phyloP scores from a whole-genome alignment of 225 moss, liverwort and hornwort genomes.

The Bryoerythrophyllum caledonicum region DNA sequence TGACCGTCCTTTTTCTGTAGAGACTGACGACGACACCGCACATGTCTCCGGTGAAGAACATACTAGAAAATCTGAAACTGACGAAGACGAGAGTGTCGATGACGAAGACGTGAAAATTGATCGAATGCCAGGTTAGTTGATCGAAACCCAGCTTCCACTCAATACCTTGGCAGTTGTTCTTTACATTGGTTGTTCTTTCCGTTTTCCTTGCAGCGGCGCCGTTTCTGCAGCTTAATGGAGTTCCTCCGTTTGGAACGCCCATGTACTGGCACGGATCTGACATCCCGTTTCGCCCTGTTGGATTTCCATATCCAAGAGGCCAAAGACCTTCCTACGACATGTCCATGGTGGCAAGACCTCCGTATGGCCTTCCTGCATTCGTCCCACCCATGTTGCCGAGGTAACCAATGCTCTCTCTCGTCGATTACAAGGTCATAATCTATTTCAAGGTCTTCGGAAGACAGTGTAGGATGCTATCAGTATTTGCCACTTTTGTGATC shows the following conservation, averaged over 20 bases:
- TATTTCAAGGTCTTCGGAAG: background rate
- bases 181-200: background rate
- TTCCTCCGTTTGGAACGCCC: slow-evolving; percentile 35
- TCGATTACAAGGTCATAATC: background rate
- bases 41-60: slow-evolving; percentile 18
- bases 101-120: slow-evolving; percentile 37
- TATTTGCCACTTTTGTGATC: background rate
- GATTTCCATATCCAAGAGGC: slow-evolving; percentile 28
- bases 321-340: slow-evolving; percentile 33
- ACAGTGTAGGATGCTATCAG: background rate
- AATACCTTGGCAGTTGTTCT: no score
- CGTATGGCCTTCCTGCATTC: slow-evolving; percentile 44
- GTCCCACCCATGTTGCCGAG: slow-evolving; percentile 42
- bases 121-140: slow-evolving; percentile 19
- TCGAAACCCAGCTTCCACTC: background rate
- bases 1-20: background rate
- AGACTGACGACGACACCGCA: slow-evolving; percentile 1
- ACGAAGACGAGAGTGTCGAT: slow-evolving; percentile 47
- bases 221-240: slow-evolving; percentile 20
- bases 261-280: slow-evolving; percentile 51
- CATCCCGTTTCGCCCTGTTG: slow-evolving; percentile 35
- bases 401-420: background rate
- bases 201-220: slow-evolving; percentile 26
- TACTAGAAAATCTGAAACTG: slow-evolving; percentile 29
- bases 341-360: slow-evolving; percentile 41